These are phyloP conservation scores for Kodamaea restingae DNA, from an alignment of 805 yeast genomes.

Conservation along the genomic window DNA sequence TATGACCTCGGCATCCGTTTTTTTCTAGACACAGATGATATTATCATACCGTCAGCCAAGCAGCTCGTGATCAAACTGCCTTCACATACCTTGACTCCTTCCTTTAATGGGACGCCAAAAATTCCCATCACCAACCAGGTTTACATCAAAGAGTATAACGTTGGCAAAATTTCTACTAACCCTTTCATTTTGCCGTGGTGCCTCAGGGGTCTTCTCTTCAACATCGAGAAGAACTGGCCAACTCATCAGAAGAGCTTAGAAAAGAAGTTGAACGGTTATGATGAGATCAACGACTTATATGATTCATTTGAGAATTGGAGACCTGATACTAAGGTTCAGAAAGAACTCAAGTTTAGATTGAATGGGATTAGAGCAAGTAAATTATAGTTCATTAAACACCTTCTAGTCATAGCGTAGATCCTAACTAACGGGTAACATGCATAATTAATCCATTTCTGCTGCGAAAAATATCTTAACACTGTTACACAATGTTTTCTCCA, in stretches of 20 bases:
- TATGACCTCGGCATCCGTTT: slow-evolving; percentile 76
- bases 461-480: not conserved
- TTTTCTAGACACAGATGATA: slow-evolving; percentile 68
- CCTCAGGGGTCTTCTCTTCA: slow-evolving; percentile 75
- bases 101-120: too few relatives aligned
- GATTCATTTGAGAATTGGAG: slow-evolving; percentile 80
- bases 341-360: slow-evolving; percentile 77
- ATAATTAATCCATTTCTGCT: not conserved
- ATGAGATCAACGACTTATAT: slow-evolving; percentile 58
- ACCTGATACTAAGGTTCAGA: slow-evolving; percentile 77
- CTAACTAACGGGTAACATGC: too few relatives aligned
- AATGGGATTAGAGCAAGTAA: slow-evolving; percentile 49
- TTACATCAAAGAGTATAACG: slow-evolving; percentile 47
- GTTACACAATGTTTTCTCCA: slow-evolving; percentile 10
- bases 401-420: too few relatives aligned
- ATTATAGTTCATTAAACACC: too few relatives aligned
- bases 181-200: slow-evolving; percentile 94
- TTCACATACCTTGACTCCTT: too few relatives aligned
- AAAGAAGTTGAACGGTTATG: slow-evolving; percentile 35
- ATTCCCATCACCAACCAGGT: slow-evolving; percentile 34
- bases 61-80: too few relatives aligned
- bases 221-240: slow-evolving; percentile 47
- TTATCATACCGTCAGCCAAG: slow-evolving; percentile 35
- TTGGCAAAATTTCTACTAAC: slow-evolving; percentile 66
- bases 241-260: slow-evolving; percentile 27